These are phyloP conservation scores for Pichia kluyveri DNA, from an alignment of 805 yeast genomes.

Conservation along the genomic window DNA sequence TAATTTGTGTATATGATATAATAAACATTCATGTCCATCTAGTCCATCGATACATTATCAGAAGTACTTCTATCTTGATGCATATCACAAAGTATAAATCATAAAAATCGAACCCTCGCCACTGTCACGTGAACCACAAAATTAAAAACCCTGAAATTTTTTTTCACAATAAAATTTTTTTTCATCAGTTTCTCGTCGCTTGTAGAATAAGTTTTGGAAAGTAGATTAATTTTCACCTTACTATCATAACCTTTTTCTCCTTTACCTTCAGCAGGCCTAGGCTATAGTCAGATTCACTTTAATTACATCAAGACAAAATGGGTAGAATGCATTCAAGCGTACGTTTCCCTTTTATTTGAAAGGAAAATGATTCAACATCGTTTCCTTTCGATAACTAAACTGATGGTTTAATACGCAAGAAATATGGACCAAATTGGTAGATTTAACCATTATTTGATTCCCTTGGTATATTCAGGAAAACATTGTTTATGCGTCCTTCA, in stretches of 20 bases:
- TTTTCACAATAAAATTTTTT: too few relatives aligned
- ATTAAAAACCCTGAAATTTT: too few relatives aligned
- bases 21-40: too few relatives aligned
- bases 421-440: constrained; percentile 28
- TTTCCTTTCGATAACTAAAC: constrained; percentile 3
- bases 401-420: constrained; percentile 17
- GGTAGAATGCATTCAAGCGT: constrained; percentile 99
- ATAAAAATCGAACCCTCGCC: too few relatives aligned
- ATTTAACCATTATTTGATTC: constrained; percentile 4
- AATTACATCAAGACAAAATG: constrained; percentile 50
- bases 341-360: constrained; percentile 36
- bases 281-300: constrained; percentile 5
- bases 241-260: background rate
- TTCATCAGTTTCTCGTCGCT: too few relatives aligned
- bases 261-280: constrained; percentile 6
- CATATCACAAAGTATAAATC: too few relatives aligned
- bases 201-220: background rate
- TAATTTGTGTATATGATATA: too few relatives aligned
- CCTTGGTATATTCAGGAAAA: background rate
- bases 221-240: background rate
- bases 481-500: background rate
- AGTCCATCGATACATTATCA: too few relatives aligned
- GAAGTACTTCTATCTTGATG: too few relatives aligned
- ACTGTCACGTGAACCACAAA: too few relatives aligned
- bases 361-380: too few relatives aligned